A percentile compares a stretch with the other conserved stretches of the same genome.
Evolutionary conservation across 2,329 filamentous ascomycete species (phyloP).

Genomic region (Zymoseptoria ardabiliae): DNA sequence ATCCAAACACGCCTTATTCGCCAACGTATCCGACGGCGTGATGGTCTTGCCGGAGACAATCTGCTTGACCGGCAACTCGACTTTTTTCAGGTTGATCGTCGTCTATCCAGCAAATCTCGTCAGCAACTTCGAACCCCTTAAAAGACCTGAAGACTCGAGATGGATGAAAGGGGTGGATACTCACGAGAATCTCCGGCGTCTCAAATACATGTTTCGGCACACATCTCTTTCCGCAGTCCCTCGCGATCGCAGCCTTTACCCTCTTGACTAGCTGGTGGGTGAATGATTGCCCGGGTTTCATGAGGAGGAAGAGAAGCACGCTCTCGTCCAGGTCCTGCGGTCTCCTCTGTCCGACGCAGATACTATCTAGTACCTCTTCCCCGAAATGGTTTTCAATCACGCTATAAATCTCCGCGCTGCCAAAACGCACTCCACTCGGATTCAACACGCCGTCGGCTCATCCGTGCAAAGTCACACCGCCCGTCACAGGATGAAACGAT

Average conservation of each 20-base stretch:
- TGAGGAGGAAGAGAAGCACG: slow-evolving; percentile 53
- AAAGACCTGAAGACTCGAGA: neutral
- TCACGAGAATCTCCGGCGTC: slow-evolving; percentile 71
- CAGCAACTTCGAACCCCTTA: neutral
- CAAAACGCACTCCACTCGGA: slow-evolving; percentile 70
- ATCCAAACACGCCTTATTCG: slow-evolving; percentile 68
- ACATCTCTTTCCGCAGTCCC: slow-evolving; percentile 63
- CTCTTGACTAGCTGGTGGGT: slow-evolving; percentile 47
- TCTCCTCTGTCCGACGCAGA: slow-evolving; percentile 72
- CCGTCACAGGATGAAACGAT: slow-evolving; percentile 59
- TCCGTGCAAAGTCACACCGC: slow-evolving; percentile 59
- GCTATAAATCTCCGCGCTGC: slow-evolving; percentile 71
- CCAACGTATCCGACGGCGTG: slow-evolving; percentile 66
- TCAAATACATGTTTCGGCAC: slow-evolving; percentile 74
- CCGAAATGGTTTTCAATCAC: slow-evolving; percentile 63
- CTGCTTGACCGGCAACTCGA: slow-evolving; percentile 76
- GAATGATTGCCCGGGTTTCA: slow-evolving; percentile 53
- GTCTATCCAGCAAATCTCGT: slow-evolving; percentile 43
- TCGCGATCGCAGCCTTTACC: slow-evolving; percentile 58
- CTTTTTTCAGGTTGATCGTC: slow-evolving; percentile 79
- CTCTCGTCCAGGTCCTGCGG: slow-evolving; percentile 51
- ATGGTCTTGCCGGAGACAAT: slow-evolving; percentile 70
- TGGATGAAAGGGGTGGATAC: slow-evolving; percentile 26
- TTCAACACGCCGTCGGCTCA: slow-evolving; percentile 73
- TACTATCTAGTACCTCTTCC: slow-evolving; percentile 57